These are phyloP conservation scores for Choiromyces venosus DNA, from an alignment of 495 filamentous ascomycete genomes.

Conservation along the genomic window DNA sequence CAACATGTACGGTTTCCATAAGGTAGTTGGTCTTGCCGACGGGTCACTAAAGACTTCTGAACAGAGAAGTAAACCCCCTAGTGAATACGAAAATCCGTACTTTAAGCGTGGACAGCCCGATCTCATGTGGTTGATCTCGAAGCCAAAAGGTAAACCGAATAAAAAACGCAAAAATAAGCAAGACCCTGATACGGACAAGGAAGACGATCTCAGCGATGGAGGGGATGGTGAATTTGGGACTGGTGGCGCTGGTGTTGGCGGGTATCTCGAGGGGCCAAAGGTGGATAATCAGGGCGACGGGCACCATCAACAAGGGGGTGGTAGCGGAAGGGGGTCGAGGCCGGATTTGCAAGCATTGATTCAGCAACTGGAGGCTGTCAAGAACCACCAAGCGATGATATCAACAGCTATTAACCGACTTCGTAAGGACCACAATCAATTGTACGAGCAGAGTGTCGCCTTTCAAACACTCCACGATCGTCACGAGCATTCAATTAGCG, in stretches of 20 bases:
- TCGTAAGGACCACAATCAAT: conserved; percentile 75
- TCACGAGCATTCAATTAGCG: conserved; percentile 96
- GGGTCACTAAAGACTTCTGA: conserved; percentile 97
- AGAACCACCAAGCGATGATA: conserved; percentile 78
- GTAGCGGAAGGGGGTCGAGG: conserved; percentile 22
- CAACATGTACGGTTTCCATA: conserved; percentile 99
- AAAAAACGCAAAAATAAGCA: conserved; percentile 62
- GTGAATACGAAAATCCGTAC: conserved; percentile 94
- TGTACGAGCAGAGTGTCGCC: conserved; percentile 80
- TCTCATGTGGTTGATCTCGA: conserved; percentile 94
- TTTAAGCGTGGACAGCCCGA: conserved; percentile 92
- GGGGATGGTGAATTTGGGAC: conserved; percentile 41
- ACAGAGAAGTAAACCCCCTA: conserved; percentile 92
- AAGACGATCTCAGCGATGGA: conserved; percentile 58
- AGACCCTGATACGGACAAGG: conserved; percentile 60
- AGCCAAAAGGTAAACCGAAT: conserved; percentile 72
- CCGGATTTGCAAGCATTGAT: conserved; percentile 67
- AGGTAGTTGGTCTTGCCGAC: conserved; percentile 92
- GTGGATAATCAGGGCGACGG: conserved; percentile 26
- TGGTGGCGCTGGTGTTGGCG: conserved; percentile 45
- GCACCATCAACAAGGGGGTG: conserved; percentile 28
- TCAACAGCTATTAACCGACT: conserved; percentile 70
- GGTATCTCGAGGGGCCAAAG: conserved; percentile 38
- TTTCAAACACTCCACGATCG: conserved; percentile 90
- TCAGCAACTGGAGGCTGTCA: conserved; percentile 70